Evolutionary conservation across 306 rosid species (phyloP).

Genomic region (Dalbergia oliveri): DNA sequence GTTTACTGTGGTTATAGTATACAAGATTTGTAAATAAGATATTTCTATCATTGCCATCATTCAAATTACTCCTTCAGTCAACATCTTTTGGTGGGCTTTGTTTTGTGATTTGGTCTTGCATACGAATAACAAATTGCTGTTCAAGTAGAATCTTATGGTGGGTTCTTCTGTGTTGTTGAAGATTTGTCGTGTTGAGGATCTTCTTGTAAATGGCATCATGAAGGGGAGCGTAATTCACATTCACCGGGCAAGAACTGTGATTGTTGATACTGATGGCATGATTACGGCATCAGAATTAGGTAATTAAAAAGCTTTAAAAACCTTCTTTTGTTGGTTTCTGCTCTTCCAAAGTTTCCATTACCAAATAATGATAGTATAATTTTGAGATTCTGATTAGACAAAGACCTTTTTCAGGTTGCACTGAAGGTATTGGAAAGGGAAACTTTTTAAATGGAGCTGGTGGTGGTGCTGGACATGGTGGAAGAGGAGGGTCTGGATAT

Average conservation of each 20-base stretch:
- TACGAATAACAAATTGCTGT: neutral
- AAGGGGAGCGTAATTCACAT: constrained; percentile 96
- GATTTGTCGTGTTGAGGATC: constrained; percentile 99
- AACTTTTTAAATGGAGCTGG: constrained; percentile 98
- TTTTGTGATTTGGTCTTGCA: constrained; percentile 37
- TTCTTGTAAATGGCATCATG: constrained; percentile 84
- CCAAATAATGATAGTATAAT: neutral
- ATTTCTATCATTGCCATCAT: constrained; percentile 33
- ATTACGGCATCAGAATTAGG: constrained; percentile 88
- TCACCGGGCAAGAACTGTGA: constrained; percentile 96
- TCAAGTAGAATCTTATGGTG: constrained; percentile 35
- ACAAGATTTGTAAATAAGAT: constrained; percentile 17
- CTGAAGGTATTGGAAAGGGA: constrained; percentile 92
- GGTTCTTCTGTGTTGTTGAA: constrained; percentile 52
- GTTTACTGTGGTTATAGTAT: neutral
- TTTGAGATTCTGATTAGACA: constrained; percentile 52
- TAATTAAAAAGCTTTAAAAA: constrained; percentile 45
- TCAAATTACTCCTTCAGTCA: constrained; percentile 13
- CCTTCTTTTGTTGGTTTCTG: constrained; percentile 29
- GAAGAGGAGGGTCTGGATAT: constrained; percentile 96
- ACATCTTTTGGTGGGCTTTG: constrained; percentile 12
- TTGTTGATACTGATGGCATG: constrained; percentile 71
- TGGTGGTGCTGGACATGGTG: constrained; percentile 99
- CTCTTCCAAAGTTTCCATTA: constrained; percentile 39
- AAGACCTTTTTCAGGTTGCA: constrained; percentile 78